A percentile compares a stretch with the other conserved stretches of the same genome.
These are phyloP conservation scores for Elaeis oleifera DNA, from an alignment of 202 grass and related monocot species.

Conservation along the genomic window DNA sequence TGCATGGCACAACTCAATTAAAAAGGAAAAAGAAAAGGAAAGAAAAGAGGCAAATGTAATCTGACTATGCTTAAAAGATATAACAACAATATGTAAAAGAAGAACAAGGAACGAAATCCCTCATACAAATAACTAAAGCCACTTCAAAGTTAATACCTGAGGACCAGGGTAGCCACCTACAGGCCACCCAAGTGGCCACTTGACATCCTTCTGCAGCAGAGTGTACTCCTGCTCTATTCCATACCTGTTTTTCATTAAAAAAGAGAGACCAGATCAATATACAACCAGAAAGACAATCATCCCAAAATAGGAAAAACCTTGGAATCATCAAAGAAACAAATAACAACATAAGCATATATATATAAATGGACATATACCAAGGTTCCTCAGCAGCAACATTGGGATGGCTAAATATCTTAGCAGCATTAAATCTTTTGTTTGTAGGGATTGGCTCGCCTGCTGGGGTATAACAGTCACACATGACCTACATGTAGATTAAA, in stretches of 20 bases:
- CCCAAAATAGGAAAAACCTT: too few species aligned
- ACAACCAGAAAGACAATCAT: too few species aligned
- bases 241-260: conserved; percentile 40
- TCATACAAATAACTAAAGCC: neutral
- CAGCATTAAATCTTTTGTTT: conserved; percentile 72
- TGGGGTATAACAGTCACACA: conserved; percentile 98
- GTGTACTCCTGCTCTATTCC: conserved; percentile 99
- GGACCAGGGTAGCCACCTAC: conserved; percentile 94
- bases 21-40: too few species aligned
- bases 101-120: conserved; percentile 4
- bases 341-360: neutral
- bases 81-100: neutral
- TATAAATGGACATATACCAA: conserved; percentile 33
- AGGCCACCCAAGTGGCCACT: conserved; percentile 97
- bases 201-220: conserved; percentile 83
- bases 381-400: conserved; percentile 62
- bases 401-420: conserved; percentile 71
- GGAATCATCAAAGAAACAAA: neutral
- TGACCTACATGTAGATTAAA: conserved; percentile 47
- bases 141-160: conserved; percentile 39
- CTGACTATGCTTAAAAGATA: too few species aligned
- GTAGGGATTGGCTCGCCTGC: conserved; percentile 81
- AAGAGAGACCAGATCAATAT: too few species aligned
- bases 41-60: too few species aligned
- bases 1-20: too few species aligned